Percentiles rank a stretch among this genome's conserved stretches.
These are phyloP conservation scores for Hippophae gyantsensis DNA, from an alignment of 306 rosid genomes.

Conservation along the genomic window DNA sequence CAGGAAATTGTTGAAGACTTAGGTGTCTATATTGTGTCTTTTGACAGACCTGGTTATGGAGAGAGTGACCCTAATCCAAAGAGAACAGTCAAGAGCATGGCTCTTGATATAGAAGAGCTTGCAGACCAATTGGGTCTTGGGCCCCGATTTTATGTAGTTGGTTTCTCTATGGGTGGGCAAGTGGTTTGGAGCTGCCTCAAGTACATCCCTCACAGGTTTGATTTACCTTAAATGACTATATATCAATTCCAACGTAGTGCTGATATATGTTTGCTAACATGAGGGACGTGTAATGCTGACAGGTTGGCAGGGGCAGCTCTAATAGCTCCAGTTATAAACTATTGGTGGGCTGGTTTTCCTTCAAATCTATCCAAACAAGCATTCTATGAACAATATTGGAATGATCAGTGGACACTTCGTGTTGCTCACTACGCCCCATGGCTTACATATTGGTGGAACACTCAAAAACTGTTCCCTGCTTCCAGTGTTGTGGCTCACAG, in stretches of 20 bases:
- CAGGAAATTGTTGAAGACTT: slow-evolving; percentile 52
- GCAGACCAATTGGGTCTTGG: slow-evolving; percentile 75
- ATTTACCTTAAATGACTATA: background rate
- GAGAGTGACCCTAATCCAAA: slow-evolving; percentile 93
- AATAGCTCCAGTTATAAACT: slow-evolving; percentile 59
- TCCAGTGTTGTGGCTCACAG: slow-evolving; percentile 18
- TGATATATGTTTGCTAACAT: slow-evolving; percentile 4
- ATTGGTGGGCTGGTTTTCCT: slow-evolving; percentile 83
- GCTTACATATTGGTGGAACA: slow-evolving; percentile 93
- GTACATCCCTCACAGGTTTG: slow-evolving; percentile 79
- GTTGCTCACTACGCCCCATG: slow-evolving; percentile 67
- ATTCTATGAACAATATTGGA: slow-evolving; percentile 21
- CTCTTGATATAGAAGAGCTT: slow-evolving; percentile 77
- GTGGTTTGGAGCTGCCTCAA: slow-evolving; percentile 67
- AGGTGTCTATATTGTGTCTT: slow-evolving; percentile 56
- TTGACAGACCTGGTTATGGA: slow-evolving; percentile 91
- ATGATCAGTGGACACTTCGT: slow-evolving; percentile 69
- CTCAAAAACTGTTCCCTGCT: slow-evolving; percentile 71
- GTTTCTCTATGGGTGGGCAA: slow-evolving; percentile 84
- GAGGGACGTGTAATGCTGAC: slow-evolving; percentile 17
- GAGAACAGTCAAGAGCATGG: slow-evolving; percentile 54
- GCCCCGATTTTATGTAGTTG: slow-evolving; percentile 59
- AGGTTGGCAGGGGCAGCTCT: slow-evolving; percentile 80
- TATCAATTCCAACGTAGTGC: background rate
- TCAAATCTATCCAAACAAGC: slow-evolving; percentile 48